Conservation (phyloP, 176 grass and related monocot species). For the Musa schizocarpa region DNA sequence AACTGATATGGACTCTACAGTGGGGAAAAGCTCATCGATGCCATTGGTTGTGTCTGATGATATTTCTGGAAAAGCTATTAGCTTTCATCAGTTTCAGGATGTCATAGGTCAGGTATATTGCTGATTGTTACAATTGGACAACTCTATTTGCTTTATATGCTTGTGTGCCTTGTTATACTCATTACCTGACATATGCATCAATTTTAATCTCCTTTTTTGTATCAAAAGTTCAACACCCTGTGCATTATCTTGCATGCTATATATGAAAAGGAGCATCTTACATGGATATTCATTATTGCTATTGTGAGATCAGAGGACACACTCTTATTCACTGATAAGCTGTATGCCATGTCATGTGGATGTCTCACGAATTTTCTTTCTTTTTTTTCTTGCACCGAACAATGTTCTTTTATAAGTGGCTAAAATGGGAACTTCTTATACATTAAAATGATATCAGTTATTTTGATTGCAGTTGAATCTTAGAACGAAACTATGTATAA, state of each 20-base stretch:
- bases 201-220: not conserved
- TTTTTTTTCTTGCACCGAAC: no score
- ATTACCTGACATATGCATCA: not conserved
- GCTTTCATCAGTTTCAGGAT: slow-evolving; percentile 54
- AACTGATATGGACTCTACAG: not conserved
- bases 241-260: not conserved
- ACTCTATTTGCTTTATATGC: not conserved
- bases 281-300: not conserved
- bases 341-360: not conserved
- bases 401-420: not conserved
- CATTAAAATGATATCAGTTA: not conserved
- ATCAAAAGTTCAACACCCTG: no score
- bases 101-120: slow-evolving; percentile 38
- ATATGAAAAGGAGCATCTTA: not conserved
- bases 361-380: no score
- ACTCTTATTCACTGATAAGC: not conserved
- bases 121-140: not conserved
- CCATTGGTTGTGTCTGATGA: not conserved
- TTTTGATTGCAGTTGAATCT: slow-evolving; percentile 57
- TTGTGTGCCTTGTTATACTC: not conserved
- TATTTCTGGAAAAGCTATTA: slow-evolving; percentile 22
- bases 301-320: not conserved
- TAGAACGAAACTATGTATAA: slow-evolving; percentile 74
- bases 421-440: not conserved
- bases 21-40: not conserved